A percentile compares a stretch with the other conserved stretches of the same genome.
phyloP scores from a whole-genome alignment of 805 yeast species.

The Saccharomycopsis sp. region DNA sequence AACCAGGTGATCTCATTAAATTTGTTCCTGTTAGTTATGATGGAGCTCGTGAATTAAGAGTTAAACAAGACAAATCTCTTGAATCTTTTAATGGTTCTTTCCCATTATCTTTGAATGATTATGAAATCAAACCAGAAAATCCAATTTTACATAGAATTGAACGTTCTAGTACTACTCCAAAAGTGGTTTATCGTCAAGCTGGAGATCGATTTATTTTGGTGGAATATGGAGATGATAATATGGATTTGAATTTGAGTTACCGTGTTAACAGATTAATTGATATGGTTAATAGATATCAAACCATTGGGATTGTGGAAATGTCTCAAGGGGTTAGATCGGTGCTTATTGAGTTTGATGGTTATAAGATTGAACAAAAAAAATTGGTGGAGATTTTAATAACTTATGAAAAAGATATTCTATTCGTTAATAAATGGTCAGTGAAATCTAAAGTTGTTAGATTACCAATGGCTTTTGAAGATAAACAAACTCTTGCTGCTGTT shows the following conservation, averaged over 20 bases:
- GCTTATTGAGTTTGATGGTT: slow-evolving; percentile 71
- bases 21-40: slow-evolving; percentile 71
- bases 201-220: slow-evolving; percentile 90
- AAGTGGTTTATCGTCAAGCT: slow-evolving; percentile 85
- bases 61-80: slow-evolving; percentile 47
- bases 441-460: slow-evolving; percentile 71
- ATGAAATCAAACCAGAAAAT: slow-evolving; percentile 35
- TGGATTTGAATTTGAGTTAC: slow-evolving; percentile 80
- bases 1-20: slow-evolving; percentile 80
- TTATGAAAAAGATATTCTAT: slow-evolving; percentile 64
- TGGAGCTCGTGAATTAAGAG: slow-evolving; percentile 55
- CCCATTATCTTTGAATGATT: slow-evolving; percentile 24
- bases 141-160: slow-evolving; percentile 44
- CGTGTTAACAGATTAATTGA: slow-evolving; percentile 76
- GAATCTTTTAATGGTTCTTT: slow-evolving; percentile 16
- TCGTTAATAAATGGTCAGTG: slow-evolving; percentile 76
- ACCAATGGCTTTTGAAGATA: slow-evolving; percentile 96
- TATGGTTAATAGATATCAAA: slow-evolving; percentile 51
- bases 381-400: slow-evolving; percentile 57
- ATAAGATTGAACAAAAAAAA: slow-evolving; percentile 45
- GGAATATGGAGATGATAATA: slow-evolving; percentile 82
- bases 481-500: slow-evolving; percentile 81
- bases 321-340: slow-evolving; percentile 96
- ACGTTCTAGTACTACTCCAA: slow-evolving; percentile 42
- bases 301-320: slow-evolving; percentile 86